Evolutionary conservation across 176 grass and related monocot species (phyloP).

Genomic region (Musa acuminata): DNA sequence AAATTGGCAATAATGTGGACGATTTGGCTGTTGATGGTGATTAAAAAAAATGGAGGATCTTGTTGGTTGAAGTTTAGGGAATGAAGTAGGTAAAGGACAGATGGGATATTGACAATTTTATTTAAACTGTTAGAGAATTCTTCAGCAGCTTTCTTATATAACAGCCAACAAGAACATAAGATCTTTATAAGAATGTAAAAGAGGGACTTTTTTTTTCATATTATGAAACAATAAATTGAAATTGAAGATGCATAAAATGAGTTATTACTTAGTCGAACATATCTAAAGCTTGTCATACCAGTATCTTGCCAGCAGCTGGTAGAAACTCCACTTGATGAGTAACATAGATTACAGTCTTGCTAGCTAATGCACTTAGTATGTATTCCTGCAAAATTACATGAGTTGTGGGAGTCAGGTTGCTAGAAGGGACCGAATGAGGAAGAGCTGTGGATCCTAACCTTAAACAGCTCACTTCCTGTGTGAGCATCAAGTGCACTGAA

Average conservation of each 20-base stretch:
- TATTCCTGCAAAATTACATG: slow-evolving; percentile 53
- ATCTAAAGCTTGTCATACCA: slow-evolving; percentile 25
- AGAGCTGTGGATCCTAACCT: slow-evolving; percentile 22
- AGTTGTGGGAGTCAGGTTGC: background rate
- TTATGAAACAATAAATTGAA: background rate
- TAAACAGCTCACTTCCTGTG: slow-evolving; percentile 90
- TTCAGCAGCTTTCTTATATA: background rate
- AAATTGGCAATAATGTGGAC: background rate
- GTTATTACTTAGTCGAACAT: background rate
- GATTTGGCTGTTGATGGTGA: too few species aligned
- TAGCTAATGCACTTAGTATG: slow-evolving; percentile 60
- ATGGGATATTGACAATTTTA: background rate
- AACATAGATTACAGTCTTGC: slow-evolving; percentile 87
- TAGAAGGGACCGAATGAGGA: background rate
- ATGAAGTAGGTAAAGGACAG: too few species aligned
- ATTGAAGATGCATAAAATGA: background rate
- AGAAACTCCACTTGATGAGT: slow-evolving; percentile 99
- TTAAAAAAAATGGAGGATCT: too few species aligned
- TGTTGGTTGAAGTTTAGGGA: too few species aligned
- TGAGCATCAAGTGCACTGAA: slow-evolving; percentile 98
- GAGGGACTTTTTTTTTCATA: background rate
- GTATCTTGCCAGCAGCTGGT: slow-evolving; percentile 79
- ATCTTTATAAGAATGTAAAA: background rate
- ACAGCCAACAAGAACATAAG: background rate
- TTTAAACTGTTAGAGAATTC: background rate